Percentiles rank a stretch among this genome's conserved stretches.
Conservation (phyloP, 2,329 filamentous ascomycete species). For the Colletotrichum scovillei region DNA sequence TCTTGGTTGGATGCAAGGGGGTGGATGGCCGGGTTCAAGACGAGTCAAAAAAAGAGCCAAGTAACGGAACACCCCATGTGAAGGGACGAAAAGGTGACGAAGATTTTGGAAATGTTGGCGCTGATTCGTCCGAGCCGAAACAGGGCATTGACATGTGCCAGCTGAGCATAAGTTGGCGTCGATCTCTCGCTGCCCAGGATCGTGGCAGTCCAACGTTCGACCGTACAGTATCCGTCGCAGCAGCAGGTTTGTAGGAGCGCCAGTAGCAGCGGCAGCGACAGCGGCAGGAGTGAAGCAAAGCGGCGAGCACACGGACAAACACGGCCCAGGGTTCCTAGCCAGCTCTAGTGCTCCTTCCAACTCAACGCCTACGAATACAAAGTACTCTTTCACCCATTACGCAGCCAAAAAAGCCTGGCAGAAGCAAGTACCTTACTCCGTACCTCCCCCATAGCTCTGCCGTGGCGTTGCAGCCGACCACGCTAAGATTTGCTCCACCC, state of each 20-base stretch:
- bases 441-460: constrained; percentile 3
- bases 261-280: constrained; percentile 7
- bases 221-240: neutral
- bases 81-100: constrained; percentile 31
- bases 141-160: constrained; percentile 37
- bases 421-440: neutral
- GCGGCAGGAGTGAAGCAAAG: neutral
- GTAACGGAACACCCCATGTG: constrained; percentile 22
- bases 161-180: constrained; percentile 22
- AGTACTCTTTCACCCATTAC: neutral
- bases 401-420: neutral
- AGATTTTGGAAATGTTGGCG: constrained; percentile 27
- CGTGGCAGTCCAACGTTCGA: neutral
- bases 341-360: neutral
- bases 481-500: constrained; percentile 11
- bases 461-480: constrained; percentile 18
- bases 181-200: constrained; percentile 7
- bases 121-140: constrained; percentile 34
- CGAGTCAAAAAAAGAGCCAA: constrained; percentile 14
- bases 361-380: neutral
- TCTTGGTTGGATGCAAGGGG: constrained; percentile 25
- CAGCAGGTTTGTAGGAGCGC: neutral
- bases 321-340: neutral
- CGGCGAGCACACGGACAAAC: constrained; percentile 3
- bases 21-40: constrained; percentile 2